Evolutionary conservation across 306 rosid genomes (phyloP).

Genomic region (Hippophae gyantsensis): DNA sequence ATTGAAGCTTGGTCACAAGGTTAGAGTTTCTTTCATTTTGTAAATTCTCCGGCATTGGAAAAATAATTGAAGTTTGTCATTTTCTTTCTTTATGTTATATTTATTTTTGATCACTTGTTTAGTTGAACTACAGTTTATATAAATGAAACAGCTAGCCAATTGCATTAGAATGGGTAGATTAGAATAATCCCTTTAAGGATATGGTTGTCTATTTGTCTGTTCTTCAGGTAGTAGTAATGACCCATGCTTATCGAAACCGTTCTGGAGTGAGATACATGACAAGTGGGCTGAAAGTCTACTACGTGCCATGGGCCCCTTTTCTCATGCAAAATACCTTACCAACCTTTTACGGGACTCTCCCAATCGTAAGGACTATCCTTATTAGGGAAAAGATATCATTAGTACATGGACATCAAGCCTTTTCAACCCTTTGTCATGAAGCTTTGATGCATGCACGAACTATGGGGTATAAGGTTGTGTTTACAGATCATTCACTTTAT

Average conservation of each 20-base stretch:
- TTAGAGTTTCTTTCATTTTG: conserved; percentile 21
- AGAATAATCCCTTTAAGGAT: no score
- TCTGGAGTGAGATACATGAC: conserved; percentile 89
- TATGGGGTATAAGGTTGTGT: conserved; percentile 82
- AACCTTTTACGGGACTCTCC: conserved; percentile 64
- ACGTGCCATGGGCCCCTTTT: conserved; percentile 83
- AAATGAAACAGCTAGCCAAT: no score
- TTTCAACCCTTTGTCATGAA: conserved; percentile 89
- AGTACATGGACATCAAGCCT: conserved; percentile 93
- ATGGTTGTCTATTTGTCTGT: neutral
- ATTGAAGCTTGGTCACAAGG: conserved; percentile 92
- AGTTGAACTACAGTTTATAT: no score
- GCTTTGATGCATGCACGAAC: conserved; percentile 82
- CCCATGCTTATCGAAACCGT: conserved; percentile 88
- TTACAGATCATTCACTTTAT: conserved; percentile 87
- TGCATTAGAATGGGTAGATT: no score
- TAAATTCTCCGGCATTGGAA: conserved; percentile 1
- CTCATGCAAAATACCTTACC: conserved; percentile 84
- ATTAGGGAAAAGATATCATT: conserved; percentile 70
- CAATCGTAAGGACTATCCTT: conserved; percentile 70
- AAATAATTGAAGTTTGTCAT: neutral
- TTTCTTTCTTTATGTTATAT: no score
- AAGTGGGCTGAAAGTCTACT: conserved; percentile 77
- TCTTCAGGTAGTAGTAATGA: conserved; percentile 77
- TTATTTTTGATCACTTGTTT: no score